Base-by-base conservation (phyloP, 139 green algal species). In the Ulvella scutata region DNA sequence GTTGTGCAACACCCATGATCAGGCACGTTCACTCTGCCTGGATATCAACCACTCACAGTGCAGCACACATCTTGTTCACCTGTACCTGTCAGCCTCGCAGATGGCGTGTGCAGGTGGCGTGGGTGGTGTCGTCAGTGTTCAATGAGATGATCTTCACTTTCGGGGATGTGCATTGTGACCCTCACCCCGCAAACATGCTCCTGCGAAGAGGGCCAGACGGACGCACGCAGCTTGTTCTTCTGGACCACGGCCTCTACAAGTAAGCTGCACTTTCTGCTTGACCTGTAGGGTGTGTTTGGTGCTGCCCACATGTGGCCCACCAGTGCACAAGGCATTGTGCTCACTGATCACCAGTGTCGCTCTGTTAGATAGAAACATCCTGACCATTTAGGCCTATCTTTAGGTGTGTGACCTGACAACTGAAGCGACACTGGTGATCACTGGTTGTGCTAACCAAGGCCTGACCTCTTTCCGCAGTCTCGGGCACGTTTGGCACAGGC, bases 211-310 rank as follows among this genome's bases (percentile, higher is more conserved):
- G 34, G 74, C 38, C 80, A 61, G 51, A 67, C 17, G 80, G 82
- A 0, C 38, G 36, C 17, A 28, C 79, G 38, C 83, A 96, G 84
- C 79, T 96, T 2, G 89, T 96, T 33, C 84, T 96, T 37, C 85
- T 96, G 21, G 91, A 96, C 72, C 91, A 96, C 77, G 91, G 91
- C 4, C 81, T 96, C 61, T 96, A 96, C 84, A 84, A 83, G 34
- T 72, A 29, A n/a, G 51, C 40, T 17, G 17, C 40, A 20, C 40
- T 20, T 23, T 2, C 62, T 43, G 62, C 29, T 9, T 20, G 29
- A 26, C 62, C 29, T 74, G 3, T 36, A 43, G 35, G 33, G 31
- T 78, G 78, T 61, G n/a, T 28, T n/a, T 38, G 6, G 35, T 38
- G 4, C 33, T 29, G 40, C 34, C 2, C 9, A 4, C 37, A 21